Evolutionary conservation across 1,284 basidiomycete species (phyloP).

Genomic region (Heterobasidion annosum): DNA sequence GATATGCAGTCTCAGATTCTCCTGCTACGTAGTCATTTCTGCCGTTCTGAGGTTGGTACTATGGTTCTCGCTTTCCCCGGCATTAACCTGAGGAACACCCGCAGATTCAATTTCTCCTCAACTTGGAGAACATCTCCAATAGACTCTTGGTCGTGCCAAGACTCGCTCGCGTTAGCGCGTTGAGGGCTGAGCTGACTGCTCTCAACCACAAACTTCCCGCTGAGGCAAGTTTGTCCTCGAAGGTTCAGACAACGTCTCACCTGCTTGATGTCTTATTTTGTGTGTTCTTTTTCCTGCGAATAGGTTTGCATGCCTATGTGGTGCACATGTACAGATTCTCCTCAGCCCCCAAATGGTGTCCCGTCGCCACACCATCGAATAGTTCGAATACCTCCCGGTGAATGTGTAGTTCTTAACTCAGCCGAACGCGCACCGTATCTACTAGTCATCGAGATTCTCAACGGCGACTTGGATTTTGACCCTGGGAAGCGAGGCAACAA

Average conservation of each 20-base stretch:
- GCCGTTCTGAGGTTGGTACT: constrained; percentile 72
- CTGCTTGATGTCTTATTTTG: not conserved
- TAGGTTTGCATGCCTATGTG: constrained; percentile 97
- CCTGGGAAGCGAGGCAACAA: constrained; percentile 79
- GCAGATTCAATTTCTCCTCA: constrained; percentile 79
- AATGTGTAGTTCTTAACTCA: constrained; percentile 97
- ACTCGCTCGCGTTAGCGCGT: constrained; percentile 88
- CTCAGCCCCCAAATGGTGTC: constrained; percentile 26
- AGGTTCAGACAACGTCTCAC: not conserved
- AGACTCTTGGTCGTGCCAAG: constrained; percentile 88
- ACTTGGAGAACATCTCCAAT: constrained; percentile 90
- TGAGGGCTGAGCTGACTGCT: constrained; percentile 92
- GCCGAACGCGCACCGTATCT: constrained; percentile 95
- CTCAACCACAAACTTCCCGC: constrained; percentile 95
- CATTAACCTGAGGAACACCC: constrained; percentile 10
- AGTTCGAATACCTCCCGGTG: constrained; percentile 94
- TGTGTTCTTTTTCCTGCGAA: not conserved
- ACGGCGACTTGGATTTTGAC: constrained; percentile 92
- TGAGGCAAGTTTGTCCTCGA: constrained; percentile 48
- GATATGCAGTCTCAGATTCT: constrained; percentile 58
- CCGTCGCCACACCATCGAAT: constrained; percentile 85
- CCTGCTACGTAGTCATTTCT: constrained; percentile 84
- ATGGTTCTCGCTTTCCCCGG: constrained; percentile 1
- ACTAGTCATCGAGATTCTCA: constrained; percentile 87
- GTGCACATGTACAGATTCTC: constrained; percentile 71